A percentile compares a stretch with the other conserved stretches of the same genome.
phyloP scores from a whole-genome alignment of 306 rosid species.

The Dalbergia oliveri region DNA sequence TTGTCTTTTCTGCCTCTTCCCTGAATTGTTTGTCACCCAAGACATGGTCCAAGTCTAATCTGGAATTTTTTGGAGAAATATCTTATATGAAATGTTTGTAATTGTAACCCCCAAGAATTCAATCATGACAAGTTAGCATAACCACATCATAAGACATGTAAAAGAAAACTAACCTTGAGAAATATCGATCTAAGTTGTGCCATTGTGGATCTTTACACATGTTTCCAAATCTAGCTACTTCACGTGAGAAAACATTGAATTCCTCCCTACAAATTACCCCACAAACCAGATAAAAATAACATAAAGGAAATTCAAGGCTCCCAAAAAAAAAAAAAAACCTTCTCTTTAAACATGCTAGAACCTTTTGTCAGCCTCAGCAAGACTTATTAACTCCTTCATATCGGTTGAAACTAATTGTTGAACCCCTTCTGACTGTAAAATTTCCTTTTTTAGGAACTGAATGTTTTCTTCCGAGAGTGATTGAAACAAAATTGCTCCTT shows the following conservation, averaged over 20 bases:
- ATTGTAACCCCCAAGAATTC: conserved; percentile 36
- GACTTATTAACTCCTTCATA: conserved; percentile 68
- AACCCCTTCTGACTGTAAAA: conserved; percentile 74
- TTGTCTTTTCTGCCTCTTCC: conserved; percentile 70
- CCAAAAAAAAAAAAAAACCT: conserved; percentile 26
- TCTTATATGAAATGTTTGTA: not conserved
- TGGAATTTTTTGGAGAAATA: conserved; percentile 53
- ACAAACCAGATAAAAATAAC: conserved; percentile 33
- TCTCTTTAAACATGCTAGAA: conserved; percentile 49
- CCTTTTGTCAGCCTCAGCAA: conserved; percentile 97
- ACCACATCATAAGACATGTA: conserved; percentile 21
- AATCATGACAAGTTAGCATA: conserved; percentile 35
- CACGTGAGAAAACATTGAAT: conserved; percentile 68
- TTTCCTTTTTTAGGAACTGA: conserved; percentile 71
- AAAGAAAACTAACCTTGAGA: conserved; percentile 63
- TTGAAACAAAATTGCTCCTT: conserved; percentile 71
- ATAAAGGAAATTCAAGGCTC: conserved; percentile 26
- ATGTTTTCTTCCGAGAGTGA: conserved; percentile 84
- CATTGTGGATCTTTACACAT: conserved; percentile 91
- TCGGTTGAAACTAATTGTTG: conserved; percentile 73
- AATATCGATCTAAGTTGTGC: conserved; percentile 84
- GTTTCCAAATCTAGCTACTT: conserved; percentile 89
- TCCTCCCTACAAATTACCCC: conserved; percentile 71
- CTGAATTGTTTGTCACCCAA: conserved; percentile 52
- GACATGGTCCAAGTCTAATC: conserved; percentile 65